Evolutionary conservation across 129 eudicot genomes (phyloP), one percentile per base, ranked within the genome.

Genomic region (Flaveria sonorensis): DNA sequence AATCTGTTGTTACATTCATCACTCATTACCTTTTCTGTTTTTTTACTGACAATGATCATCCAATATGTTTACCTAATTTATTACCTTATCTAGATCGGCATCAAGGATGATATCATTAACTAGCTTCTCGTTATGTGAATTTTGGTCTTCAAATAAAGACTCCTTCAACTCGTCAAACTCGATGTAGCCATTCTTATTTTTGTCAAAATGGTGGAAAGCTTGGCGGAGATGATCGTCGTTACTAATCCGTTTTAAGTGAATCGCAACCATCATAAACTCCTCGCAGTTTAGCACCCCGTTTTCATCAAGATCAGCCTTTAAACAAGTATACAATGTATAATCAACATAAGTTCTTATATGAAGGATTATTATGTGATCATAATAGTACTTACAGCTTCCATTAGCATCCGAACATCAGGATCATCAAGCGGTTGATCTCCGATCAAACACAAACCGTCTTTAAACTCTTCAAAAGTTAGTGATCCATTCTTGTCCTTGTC

Each of bases 401-500:
- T 81, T 75, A 93, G 66, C 87, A 93, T 62, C 68, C 77, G 91
- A 11, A 93, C 90, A 66, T 93, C 98, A 39, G 86, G 90, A 77
- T 93, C 98, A 46, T 87, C 79, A 24, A 93, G 78, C 18, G 87
- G 86, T 61, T 93, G 96, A 28, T 81, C 84, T 0, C 91, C 96
- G 10, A 86, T 81, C 80, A 71, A 73, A 36, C 63, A 71, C 55
- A 93, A 80, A 45, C 98, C 98, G 3, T 84, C 84, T 85, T 94
- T 94, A 47, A 94, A 85, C 83, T 94, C 98, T 72, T 94, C 89
- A 16, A 89, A 87, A 14, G 84, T 81, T 67, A 94, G 82, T 55
- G 84, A 86, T 40, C 98, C 98, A 43, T 94, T 91, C 43, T 91
- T 91, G 81, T 94, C 96, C 10, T 92, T 91, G 79, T 94, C 98